A percentile compares a stretch with the other conserved stretches of the same genome.
Conservation (phyloP, 2,329 filamentous ascomycete genomes). For the Pseudopithomyces chartarum region DNA sequence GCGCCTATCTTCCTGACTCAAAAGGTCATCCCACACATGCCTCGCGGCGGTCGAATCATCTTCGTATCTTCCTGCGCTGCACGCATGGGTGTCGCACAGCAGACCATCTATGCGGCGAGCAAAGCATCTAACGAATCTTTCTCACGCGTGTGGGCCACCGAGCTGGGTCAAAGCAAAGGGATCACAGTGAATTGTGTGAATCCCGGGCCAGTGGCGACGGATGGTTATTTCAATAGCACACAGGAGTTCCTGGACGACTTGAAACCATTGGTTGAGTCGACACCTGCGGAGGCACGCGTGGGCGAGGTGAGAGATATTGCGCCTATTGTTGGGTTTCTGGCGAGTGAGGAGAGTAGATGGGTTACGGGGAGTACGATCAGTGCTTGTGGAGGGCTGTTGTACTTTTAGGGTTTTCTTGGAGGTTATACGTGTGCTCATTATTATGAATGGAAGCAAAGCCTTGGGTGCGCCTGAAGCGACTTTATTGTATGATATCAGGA, state of each 20-base stretch:
- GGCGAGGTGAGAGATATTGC: constrained; percentile 59
- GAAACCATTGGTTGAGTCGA: constrained; percentile 42
- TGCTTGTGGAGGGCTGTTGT: constrained; percentile 52
- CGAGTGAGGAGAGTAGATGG: constrained; percentile 45
- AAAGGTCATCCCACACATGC: constrained; percentile 54
- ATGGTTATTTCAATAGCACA: constrained; percentile 58
- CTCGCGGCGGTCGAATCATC: constrained; percentile 53
- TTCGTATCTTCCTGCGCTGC: constrained; percentile 60
- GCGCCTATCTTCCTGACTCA: constrained; percentile 55
- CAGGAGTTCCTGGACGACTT: constrained; percentile 45
- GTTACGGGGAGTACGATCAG: constrained; percentile 55
- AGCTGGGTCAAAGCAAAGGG: constrained; percentile 57
- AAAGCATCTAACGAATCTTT: constrained; percentile 42
- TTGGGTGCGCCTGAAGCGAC: no score
- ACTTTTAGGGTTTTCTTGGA: background rate
- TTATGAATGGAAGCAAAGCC: no score
- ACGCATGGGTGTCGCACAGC: constrained; percentile 48
- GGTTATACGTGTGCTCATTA: no score
- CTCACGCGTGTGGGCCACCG: constrained; percentile 61
- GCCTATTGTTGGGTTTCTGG: constrained; percentile 58
- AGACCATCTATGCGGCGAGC: constrained; percentile 32
- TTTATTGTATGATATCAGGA: no score
- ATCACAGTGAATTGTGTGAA: constrained; percentile 63
- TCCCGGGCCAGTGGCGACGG: constrained; percentile 61
- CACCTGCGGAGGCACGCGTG: constrained; percentile 54